Conservation (phyloP, 768 basidiomycete genomes). For the Tulasnella sp. region DNA sequence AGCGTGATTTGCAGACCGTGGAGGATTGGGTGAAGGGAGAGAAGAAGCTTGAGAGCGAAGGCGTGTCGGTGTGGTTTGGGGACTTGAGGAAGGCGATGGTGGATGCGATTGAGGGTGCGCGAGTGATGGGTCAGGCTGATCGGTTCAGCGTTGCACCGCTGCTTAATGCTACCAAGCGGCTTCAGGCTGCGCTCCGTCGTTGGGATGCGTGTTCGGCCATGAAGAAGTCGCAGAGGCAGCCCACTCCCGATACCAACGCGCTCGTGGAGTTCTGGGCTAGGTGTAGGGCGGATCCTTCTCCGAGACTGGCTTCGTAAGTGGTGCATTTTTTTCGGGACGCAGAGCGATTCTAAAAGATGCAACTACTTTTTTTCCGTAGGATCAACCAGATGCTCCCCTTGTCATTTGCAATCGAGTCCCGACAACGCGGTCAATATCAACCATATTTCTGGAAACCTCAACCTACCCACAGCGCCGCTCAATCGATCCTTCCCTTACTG, state of each 20-base stretch:
- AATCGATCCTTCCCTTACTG: constrained; percentile 59
- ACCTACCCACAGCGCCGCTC: constrained; percentile 39
- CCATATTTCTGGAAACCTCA: constrained; percentile 63
- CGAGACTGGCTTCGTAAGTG: constrained; percentile 3
- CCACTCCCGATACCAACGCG: neutral
- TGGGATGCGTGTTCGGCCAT: neutral
- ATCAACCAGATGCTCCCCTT: constrained; percentile 62
- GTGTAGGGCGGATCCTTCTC: neutral
- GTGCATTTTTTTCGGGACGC: neutral
- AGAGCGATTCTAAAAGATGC: neutral
- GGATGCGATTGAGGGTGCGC: constrained; percentile 41
- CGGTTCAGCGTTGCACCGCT: neutral
- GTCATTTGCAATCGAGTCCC: constrained; percentile 69
- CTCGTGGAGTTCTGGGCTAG: constrained; percentile 20
- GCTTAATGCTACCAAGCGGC: neutral
- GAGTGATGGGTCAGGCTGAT: neutral
- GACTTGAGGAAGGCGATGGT: constrained; percentile 48
- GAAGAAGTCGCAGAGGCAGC: neutral
- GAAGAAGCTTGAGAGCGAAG: constrained; percentile 44
- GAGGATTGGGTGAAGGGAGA: constrained; percentile 58
- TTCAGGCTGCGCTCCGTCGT: neutral
- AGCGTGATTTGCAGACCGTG: constrained; percentile 47
- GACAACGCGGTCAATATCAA: constrained; percentile 68
- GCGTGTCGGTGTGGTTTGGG: constrained; percentile 66
- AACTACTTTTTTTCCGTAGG: constrained; percentile 3